These are phyloP conservation scores for Cucurbita maxima DNA, from an alignment of 306 rosid species.

Conservation along the genomic window DNA sequence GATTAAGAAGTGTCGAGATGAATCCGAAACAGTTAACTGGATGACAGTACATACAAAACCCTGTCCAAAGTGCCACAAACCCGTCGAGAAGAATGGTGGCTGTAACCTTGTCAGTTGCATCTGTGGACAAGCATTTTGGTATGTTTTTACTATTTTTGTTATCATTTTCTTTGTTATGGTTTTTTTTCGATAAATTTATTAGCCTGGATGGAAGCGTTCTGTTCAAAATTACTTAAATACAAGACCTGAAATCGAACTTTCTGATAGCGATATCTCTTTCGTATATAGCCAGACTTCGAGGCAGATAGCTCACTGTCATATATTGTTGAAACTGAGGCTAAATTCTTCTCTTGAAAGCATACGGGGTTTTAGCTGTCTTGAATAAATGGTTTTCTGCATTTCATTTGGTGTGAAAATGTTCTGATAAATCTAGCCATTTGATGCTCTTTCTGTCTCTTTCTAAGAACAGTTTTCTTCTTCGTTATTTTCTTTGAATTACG, in stretches of 20 bases:
- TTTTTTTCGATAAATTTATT: neutral
- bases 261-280: neutral
- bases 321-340: neutral
- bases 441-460: neutral
- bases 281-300: neutral
- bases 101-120: constrained; percentile 94
- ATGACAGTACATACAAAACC: constrained; percentile 88
- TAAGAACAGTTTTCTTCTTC: neutral
- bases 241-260: neutral
- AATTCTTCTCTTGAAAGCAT: neutral
- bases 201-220: neutral
- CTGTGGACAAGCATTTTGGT: constrained; percentile 97
- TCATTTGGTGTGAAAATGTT: neutral
- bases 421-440: neutral
- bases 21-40: constrained; percentile 99
- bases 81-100: constrained; percentile 97
- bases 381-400: neutral
- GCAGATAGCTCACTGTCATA: neutral
- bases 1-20: constrained; percentile 83
- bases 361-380: neutral
- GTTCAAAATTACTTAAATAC: neutral
- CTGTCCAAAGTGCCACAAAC: constrained; percentile 91
- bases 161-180: neutral
- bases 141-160: constrained; percentile 6
- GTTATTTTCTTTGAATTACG: neutral